Evolutionary conservation across 345 rosid species (phyloP).

Genomic region (Bruguiera parviflora): DNA sequence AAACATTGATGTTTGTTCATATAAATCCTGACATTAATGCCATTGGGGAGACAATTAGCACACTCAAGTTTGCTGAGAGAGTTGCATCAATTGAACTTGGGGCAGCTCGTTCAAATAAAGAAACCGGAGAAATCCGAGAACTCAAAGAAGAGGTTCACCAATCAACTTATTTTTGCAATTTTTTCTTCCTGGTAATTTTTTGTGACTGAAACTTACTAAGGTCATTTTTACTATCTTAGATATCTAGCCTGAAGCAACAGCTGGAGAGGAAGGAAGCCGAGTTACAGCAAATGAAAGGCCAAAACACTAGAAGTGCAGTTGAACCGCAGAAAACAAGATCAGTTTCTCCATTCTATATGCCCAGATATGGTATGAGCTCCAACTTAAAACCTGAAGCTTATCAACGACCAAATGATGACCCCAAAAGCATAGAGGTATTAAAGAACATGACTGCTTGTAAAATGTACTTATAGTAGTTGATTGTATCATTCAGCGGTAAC

Average conservation of each 20-base stretch:
- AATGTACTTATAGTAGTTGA: no score
- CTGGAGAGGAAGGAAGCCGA: constrained; percentile 88
- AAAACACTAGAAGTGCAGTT: constrained; percentile 33
- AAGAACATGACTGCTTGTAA: neutral
- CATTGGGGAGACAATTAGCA: constrained; percentile 87
- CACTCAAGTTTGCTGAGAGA: constrained; percentile 95
- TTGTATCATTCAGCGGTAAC: neutral
- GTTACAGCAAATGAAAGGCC: constrained; percentile 57
- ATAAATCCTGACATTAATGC: constrained; percentile 82
- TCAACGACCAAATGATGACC: constrained; percentile 49
- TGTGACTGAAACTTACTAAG: neutral
- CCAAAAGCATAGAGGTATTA: constrained; percentile 54
- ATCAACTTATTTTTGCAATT: constrained; percentile 7
- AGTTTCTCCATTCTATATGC: constrained; percentile 77
- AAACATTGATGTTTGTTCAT: constrained; percentile 94
- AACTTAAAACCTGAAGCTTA: constrained; percentile 50
- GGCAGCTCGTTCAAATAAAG: constrained; percentile 89
- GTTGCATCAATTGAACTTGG: constrained; percentile 94
- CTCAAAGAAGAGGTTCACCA: constrained; percentile 81
- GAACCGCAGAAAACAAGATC: constrained; percentile 74
- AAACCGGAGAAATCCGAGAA: constrained; percentile 82
- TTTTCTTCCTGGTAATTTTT: neutral
- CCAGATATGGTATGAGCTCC: constrained; percentile 42
- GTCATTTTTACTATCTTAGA: constrained; percentile 33
- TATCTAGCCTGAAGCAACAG: constrained; percentile 66